These are phyloP conservation scores for Amylocystis lapponica DNA, from an alignment of 768 basidiomycete species.

Conservation along the genomic window DNA sequence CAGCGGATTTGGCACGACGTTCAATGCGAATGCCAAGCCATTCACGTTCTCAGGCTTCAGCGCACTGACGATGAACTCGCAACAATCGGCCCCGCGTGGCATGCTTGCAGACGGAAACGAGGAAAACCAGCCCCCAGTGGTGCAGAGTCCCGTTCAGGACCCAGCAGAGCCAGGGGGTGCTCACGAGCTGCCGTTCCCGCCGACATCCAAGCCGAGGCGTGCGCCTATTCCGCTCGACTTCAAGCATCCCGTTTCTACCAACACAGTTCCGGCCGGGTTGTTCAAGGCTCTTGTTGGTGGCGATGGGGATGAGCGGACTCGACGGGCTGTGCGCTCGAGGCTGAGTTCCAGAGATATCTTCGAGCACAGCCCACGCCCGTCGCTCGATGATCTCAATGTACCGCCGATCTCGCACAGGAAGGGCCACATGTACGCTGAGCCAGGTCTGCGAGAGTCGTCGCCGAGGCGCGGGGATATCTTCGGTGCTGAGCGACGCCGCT, in stretches of 20 bases:
- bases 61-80: constrained; percentile 4
- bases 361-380: constrained; percentile 52
- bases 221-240: constrained; percentile 81
- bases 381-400: constrained; percentile 71
- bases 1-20: constrained; percentile 17
- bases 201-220: constrained; percentile 43
- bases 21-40: constrained; percentile 47
- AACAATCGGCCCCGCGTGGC: constrained; percentile 5
- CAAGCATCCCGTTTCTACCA: constrained; percentile 54
- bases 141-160: too few species aligned
- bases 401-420: constrained; percentile 62
- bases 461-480: constrained; percentile 36
- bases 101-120: constrained; percentile 19
- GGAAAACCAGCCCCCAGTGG: constrained; percentile 10
- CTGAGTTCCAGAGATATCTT: constrained; percentile 70
- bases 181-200: constrained; percentile 28
- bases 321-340: constrained; percentile 68
- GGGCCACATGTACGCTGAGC: constrained; percentile 54
- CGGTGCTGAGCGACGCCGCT: constrained; percentile 31
- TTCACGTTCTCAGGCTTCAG: constrained; percentile 66
- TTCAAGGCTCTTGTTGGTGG: constrained; percentile 70
- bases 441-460: constrained; percentile 32
- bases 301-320: constrained; percentile 56
- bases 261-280: constrained; percentile 79
- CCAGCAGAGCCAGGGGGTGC: too few species aligned